Conservation (phyloP, 2,329 filamentous ascomycete genomes). For the Fusarium setosum region DNA sequence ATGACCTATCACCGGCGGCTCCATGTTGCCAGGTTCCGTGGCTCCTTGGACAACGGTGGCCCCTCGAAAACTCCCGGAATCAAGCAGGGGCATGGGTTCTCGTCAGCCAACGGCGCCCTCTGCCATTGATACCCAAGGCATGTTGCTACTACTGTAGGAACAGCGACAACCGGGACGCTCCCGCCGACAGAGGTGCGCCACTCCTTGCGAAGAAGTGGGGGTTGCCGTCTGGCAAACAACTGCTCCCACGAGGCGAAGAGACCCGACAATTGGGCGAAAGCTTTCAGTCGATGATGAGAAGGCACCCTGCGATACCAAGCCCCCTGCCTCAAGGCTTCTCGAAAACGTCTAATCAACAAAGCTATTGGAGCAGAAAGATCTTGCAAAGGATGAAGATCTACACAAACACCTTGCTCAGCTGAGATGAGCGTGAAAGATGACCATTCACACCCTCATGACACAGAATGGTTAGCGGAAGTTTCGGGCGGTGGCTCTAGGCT, state of each 20-base stretch:
- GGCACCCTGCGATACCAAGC: background rate
- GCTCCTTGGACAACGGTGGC: background rate
- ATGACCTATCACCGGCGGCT: conserved; percentile 23
- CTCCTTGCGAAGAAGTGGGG: conserved; percentile 14
- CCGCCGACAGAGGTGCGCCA: background rate
- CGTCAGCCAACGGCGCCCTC: background rate
- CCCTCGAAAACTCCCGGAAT: conserved; percentile 1
- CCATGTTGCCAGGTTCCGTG: background rate
- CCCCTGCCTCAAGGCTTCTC: background rate
- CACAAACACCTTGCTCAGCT: conserved; percentile 25
- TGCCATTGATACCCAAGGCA: conserved; percentile 5
- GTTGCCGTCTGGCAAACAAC: background rate
- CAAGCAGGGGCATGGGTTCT: conserved; percentile 7
- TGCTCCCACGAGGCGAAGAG: background rate
- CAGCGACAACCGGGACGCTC: conserved; percentile 2
- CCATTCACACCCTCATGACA: conserved; percentile 2
- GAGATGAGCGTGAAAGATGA: conserved; percentile 11
- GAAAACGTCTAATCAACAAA: background rate
- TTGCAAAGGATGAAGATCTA: conserved; percentile 10
- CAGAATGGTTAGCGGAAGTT: conserved; percentile 24
- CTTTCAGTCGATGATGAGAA: background rate
- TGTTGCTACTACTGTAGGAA: conserved; percentile 6
- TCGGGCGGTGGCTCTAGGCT: background rate
- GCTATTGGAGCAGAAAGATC: conserved; percentile 4
- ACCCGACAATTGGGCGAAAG: background rate